These are phyloP conservation scores for Daldinia bambusicola DNA, from an alignment of 495 filamentous ascomycete genomes.

Conservation along the genomic window DNA sequence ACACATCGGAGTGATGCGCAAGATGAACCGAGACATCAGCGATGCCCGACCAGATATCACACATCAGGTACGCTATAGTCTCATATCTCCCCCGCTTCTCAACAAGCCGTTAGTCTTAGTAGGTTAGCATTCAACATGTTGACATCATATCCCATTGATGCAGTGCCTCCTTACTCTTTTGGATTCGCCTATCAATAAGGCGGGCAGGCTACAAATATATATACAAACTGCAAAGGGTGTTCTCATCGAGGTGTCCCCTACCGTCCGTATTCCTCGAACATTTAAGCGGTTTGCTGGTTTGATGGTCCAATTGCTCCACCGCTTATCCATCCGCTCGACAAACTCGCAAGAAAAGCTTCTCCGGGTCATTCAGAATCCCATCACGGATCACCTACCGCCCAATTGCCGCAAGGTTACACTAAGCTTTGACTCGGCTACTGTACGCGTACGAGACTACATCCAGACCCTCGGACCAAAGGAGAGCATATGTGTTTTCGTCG, in stretches of 20 bases:
- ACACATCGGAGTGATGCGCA: conserved; percentile 98
- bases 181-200: conserved; percentile 98
- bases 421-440: conserved; percentile 87
- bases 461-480: conserved; percentile 79
- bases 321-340: conserved; percentile 92
- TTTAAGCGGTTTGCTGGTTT: conserved; percentile 99
- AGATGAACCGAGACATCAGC: conserved; percentile 98
- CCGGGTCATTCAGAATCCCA: conserved; percentile 96
- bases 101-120: conserved; percentile 29
- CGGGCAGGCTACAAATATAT: conserved; percentile 95
- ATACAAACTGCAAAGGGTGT: conserved; percentile 97
- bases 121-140: conserved; percentile 57
- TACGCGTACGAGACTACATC: conserved; percentile 89
- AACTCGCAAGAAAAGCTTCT: conserved; percentile 97
- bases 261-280: conserved; percentile 94
- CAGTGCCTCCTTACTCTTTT: conserved; percentile 97
- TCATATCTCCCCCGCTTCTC: conserved; percentile 18
- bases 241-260: conserved; percentile 95
- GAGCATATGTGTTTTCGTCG: conserved; percentile 96
- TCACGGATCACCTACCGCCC: conserved; percentile 93
- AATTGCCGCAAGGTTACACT: conserved; percentile 98
- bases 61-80: conserved; percentile 76
- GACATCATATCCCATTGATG: conserved; percentile 44
- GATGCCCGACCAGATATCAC: conserved; percentile 97
- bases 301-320: conserved; percentile 99